These are phyloP conservation scores for Solanum megistacrolobum DNA, from an alignment of 257 asterid genomes.

Conservation along the genomic window DNA sequence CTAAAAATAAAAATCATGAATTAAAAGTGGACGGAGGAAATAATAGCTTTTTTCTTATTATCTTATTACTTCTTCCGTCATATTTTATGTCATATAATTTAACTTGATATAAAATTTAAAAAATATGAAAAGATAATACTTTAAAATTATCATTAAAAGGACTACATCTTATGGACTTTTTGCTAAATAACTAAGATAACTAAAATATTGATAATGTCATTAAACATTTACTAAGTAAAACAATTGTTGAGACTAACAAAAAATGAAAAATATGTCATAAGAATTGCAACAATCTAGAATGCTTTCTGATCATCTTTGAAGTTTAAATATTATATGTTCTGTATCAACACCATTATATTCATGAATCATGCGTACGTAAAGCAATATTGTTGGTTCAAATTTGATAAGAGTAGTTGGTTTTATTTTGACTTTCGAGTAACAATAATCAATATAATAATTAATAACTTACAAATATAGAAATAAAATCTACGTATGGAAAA, in stretches of 20 bases:
- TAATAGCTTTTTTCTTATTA: neutral
- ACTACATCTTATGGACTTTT: too few species aligned
- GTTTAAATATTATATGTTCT: neutral
- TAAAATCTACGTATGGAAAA: too few species aligned
- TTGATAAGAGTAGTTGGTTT: neutral
- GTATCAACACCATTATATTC: neutral
- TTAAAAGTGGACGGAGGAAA: neutral
- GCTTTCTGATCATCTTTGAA: neutral
- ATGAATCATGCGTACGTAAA: neutral
- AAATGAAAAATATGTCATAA: neutral
- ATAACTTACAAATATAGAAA: neutral
- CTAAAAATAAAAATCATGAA: too few species aligned
- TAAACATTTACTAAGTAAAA: too few species aligned
- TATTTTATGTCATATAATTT: too few species aligned
- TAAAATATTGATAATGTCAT: too few species aligned
- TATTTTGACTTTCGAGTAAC: neutral
- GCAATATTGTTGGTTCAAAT: neutral
- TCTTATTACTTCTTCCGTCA: neutral
- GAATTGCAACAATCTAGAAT: neutral
- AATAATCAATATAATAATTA: too few species aligned
- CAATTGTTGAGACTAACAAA: too few species aligned
- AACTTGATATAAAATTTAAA: too few species aligned
- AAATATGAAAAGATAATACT: too few species aligned
- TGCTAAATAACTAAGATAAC: too few species aligned
- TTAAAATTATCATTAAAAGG: too few species aligned